These are phyloP conservation scores for Rhodotorula sphaerocarpa DNA, from an alignment of 768 basidiomycete species.

Conservation along the genomic window DNA sequence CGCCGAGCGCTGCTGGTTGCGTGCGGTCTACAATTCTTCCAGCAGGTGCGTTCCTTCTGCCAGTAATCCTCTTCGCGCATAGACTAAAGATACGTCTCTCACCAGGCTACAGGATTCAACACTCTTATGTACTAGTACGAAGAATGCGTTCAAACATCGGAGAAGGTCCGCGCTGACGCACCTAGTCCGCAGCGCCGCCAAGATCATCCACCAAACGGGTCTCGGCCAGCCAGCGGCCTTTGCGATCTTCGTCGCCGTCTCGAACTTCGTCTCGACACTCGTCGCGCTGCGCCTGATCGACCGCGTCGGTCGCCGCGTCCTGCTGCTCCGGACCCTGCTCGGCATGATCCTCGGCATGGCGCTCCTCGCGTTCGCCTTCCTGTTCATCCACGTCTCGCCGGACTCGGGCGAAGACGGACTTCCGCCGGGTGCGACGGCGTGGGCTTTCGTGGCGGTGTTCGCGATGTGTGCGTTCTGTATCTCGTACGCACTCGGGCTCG, in stretches of 20 bases:
- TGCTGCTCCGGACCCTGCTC: conserved; percentile 27
- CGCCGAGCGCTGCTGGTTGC: conserved; percentile 28
- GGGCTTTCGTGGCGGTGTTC: conserved; percentile 17
- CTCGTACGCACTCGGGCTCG: conserved; percentile 26
- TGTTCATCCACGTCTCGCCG: conserved; percentile 8
- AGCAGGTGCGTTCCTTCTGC: conserved; percentile 16
- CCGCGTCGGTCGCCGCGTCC: conserved; percentile 14
- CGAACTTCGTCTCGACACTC: conserved; percentile 34
- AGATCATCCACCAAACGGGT: conserved; percentile 24
- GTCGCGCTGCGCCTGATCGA: conserved; percentile 30
- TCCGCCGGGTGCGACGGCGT: background rate
- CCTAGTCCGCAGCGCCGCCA: conserved; percentile 14
- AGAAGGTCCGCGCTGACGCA: too few relatives aligned
- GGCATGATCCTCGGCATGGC: conserved; percentile 31
- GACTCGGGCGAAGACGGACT: background rate
- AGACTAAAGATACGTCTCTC: too few relatives aligned
- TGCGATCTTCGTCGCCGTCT: conserved; percentile 31
- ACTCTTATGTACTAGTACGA: conserved; percentile 29
- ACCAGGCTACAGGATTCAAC: conserved; percentile 21
- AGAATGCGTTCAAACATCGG: too few relatives aligned
- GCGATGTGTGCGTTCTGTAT: conserved; percentile 26
- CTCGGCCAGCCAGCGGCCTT: conserved; percentile 23
- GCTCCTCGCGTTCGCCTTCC: conserved; percentile 24
- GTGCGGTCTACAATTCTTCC: conserved; percentile 25
- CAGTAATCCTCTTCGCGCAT: background rate